Evolutionary conservation across 2,329 filamentous ascomycete genomes (phyloP).

Genomic region (Fusarium sp.): DNA sequence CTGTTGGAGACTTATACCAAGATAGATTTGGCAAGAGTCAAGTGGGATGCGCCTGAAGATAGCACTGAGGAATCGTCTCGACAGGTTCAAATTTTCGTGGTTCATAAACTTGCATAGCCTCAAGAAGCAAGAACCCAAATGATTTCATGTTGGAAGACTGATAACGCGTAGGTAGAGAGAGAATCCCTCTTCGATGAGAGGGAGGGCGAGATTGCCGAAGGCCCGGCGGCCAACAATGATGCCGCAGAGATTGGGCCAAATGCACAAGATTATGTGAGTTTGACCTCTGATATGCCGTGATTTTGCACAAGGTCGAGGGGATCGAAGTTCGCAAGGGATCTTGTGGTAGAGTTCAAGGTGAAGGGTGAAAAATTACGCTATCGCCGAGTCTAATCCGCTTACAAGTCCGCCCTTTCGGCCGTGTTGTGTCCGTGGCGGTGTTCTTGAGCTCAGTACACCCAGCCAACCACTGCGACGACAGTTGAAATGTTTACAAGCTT

Average conservation of each 20-base stretch:
- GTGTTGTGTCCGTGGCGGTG: slow-evolving; percentile 14
- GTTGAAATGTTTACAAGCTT: no score
- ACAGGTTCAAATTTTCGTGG: slow-evolving; percentile 3
- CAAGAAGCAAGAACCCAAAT: slow-evolving; percentile 8
- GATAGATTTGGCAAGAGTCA: background rate
- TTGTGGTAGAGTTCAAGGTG: slow-evolving; percentile 1
- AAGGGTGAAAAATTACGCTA: slow-evolving; percentile 27
- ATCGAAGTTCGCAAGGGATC: background rate
- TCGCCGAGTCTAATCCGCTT: slow-evolving; percentile 34
- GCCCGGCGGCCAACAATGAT: slow-evolving; percentile 26
- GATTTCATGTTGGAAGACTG: slow-evolving; percentile 29
- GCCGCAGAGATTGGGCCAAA: background rate
- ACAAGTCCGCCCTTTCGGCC: slow-evolving; percentile 7
- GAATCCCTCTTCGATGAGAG: background rate
- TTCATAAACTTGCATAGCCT: slow-evolving; percentile 26
- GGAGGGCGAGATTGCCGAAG: background rate
- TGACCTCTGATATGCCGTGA: background rate
- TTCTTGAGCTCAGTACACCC: background rate
- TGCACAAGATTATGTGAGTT: background rate
- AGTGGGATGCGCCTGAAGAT: slow-evolving; percentile 13
- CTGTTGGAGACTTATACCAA: slow-evolving; percentile 1
- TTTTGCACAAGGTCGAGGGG: background rate
- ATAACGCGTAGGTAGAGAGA: slow-evolving; percentile 7
- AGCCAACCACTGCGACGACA: background rate
- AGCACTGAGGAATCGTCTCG: slow-evolving; percentile 11